Conservation (phyloP, 2,329 filamentous ascomycete genomes). For the Penicillium sp. region DNA sequence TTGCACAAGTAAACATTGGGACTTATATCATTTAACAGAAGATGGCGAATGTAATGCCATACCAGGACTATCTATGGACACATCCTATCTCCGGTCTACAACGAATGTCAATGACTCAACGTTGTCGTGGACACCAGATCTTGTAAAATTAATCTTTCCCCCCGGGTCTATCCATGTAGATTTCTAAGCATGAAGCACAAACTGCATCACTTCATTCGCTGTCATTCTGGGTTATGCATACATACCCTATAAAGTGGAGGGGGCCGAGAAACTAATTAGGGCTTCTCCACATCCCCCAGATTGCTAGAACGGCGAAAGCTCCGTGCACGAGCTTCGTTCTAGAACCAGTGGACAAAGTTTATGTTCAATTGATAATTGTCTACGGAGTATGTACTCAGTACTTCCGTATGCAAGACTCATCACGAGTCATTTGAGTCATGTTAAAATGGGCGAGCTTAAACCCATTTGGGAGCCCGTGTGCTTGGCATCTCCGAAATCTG, state of each 20-base stretch:
- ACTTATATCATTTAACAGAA: too few relatives aligned
- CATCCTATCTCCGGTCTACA: too few relatives aligned
- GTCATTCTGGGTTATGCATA: background rate
- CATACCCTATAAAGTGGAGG: background rate
- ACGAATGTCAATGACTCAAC: too few relatives aligned
- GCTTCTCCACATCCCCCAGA: constrained; percentile 1
- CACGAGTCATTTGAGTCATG: constrained; percentile 1
- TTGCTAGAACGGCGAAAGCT: background rate
- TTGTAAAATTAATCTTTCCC: background rate
- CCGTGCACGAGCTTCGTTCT: background rate
- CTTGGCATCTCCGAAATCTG: constrained; percentile 8
- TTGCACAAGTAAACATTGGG: too few relatives aligned
- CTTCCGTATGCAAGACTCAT: background rate
- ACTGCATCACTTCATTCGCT: background rate
- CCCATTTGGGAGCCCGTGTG: constrained; percentile 3
- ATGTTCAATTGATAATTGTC: background rate
- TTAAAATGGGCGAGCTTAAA: background rate
- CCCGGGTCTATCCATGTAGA: background rate
- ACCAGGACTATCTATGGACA: too few relatives aligned
- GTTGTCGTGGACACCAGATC: too few relatives aligned
- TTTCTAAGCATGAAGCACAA: background rate
- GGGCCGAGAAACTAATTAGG: background rate
- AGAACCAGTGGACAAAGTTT: background rate
- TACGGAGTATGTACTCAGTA: background rate
- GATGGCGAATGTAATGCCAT: too few relatives aligned